Evolutionary conservation across 768 basidiomycete genomes (phyloP).

Genomic region (Erythrobasidium yunnanense): DNA sequence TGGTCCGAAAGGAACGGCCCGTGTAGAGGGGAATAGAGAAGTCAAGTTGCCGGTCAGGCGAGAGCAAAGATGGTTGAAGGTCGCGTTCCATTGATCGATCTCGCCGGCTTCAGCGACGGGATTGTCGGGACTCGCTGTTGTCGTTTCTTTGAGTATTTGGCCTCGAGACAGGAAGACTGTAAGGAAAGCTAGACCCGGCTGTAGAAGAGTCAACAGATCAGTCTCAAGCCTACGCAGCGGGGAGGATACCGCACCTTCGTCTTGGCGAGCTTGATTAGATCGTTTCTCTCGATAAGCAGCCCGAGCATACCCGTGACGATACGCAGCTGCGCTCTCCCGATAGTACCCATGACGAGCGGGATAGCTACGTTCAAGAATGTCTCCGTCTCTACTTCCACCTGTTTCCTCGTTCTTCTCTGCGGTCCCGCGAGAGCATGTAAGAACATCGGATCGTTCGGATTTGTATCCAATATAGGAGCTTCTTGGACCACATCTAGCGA

Average conservation of each 20-base stretch:
- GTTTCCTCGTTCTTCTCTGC: constrained; percentile 41
- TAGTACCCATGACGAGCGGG: constrained; percentile 72
- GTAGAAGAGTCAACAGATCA: background rate
- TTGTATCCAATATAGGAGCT: constrained; percentile 57
- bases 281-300: constrained; percentile 64
- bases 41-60: constrained; percentile 65
- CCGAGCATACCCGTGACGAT: constrained; percentile 78
- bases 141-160: constrained; percentile 75
- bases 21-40: constrained; percentile 78
- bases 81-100: constrained; percentile 58
- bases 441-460: constrained; percentile 34
- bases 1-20: constrained; percentile 46
- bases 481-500: constrained; percentile 83
- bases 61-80: constrained; percentile 79
- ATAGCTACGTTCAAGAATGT: constrained; percentile 74
- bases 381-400: constrained; percentile 79
- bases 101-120: constrained; percentile 56
- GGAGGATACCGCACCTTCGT: constrained; percentile 53
- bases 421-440: too few relatives aligned
- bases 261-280: constrained; percentile 60
- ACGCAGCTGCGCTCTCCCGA: constrained; percentile 65
- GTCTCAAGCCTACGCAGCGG: background rate
- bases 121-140: constrained; percentile 50
- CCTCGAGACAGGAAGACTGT: constrained; percentile 85
- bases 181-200: constrained; percentile 86